Evolutionary conservation across 306 rosid species (phyloP).

Genomic region (Quercus parvula): DNA sequence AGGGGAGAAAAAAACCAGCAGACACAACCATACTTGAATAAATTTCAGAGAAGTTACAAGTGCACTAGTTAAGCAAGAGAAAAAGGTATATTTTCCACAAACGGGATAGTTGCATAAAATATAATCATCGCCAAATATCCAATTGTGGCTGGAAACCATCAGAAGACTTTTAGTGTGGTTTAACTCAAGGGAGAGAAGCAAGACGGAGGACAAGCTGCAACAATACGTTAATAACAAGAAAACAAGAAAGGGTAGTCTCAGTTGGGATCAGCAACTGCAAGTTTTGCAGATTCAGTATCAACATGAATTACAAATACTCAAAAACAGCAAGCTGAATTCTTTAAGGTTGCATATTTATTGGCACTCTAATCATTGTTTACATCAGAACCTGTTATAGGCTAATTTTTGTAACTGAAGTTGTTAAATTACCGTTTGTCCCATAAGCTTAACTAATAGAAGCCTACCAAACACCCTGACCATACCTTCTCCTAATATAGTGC

Average conservation of each 20-base stretch:
- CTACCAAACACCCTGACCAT: neutral
- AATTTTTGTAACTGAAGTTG: neutral
- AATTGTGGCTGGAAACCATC: neutral
- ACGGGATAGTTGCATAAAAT: neutral
- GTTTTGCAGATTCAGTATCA: neutral
- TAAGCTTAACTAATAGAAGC: neutral
- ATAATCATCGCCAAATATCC: neutral
- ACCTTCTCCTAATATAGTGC: neutral
- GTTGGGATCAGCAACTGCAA: neutral
- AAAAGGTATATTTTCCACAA: conserved; percentile 2
- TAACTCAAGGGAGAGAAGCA: neutral
- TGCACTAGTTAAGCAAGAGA: neutral
- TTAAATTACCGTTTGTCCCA: too few relatives aligned
- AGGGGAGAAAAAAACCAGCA: neutral
- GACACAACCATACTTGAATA: conserved; percentile 5
- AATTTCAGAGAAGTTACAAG: neutral
- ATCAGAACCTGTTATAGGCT: neutral
- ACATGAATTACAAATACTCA: neutral
- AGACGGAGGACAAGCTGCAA: neutral
- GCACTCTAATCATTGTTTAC: neutral
- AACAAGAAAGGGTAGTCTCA: neutral
- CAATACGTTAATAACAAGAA: neutral
- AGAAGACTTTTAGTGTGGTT: neutral
- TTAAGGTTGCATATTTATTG: neutral
- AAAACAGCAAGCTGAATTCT: neutral